These are phyloP conservation scores for Fusarium brevicatenulatum DNA, from an alignment of 2,329 filamentous ascomycete genomes.

Conservation along the genomic window DNA sequence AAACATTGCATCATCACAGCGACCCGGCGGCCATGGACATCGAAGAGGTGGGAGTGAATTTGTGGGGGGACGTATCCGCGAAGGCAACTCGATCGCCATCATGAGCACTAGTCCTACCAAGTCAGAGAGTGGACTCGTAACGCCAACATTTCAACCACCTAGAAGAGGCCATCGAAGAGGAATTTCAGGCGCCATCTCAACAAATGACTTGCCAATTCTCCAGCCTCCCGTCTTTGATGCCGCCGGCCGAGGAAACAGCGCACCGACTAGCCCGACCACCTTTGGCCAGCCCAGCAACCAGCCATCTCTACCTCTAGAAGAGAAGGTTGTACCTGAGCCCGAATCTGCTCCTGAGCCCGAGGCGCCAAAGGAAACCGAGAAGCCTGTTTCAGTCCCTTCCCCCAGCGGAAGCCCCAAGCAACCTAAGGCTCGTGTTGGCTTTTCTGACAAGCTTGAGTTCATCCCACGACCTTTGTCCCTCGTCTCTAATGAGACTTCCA, in stretches of 20 bases:
- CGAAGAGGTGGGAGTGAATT: conserved; percentile 87
- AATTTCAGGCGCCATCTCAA: conserved; percentile 81
- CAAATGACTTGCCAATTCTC: conserved; percentile 81
- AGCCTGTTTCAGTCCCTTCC: background rate
- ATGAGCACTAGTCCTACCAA: conserved; percentile 78
- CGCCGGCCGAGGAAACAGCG: conserved; percentile 67
- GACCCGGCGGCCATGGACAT: conserved; percentile 75
- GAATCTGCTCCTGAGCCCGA: background rate
- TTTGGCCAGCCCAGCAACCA: conserved; percentile 47
- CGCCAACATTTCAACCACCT: conserved; percentile 64
- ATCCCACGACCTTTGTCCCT: conserved; percentile 85
- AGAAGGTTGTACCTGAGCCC: conserved; percentile 5
- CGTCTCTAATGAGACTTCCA: conserved; percentile 85
- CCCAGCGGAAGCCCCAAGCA: conserved; percentile 37
- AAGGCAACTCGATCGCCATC: conserved; percentile 66
- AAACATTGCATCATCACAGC: conserved; percentile 64
- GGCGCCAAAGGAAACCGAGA: conserved; percentile 2
- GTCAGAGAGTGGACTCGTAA: conserved; percentile 65
- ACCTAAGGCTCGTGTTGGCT: conserved; percentile 76
- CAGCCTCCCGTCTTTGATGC: conserved; percentile 64
- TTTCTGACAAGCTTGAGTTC: conserved; percentile 85
- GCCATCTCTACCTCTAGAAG: conserved; percentile 31
- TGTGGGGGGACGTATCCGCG: conserved; percentile 76
- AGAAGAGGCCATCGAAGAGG: conserved; percentile 77
- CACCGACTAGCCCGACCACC: conserved; percentile 69